Evolutionary conservation across 495 filamentous ascomycete species (phyloP), one percentile per base, ranked within the genome.

Genomic region (Hyphodiscus hymeniophilus): DNA sequence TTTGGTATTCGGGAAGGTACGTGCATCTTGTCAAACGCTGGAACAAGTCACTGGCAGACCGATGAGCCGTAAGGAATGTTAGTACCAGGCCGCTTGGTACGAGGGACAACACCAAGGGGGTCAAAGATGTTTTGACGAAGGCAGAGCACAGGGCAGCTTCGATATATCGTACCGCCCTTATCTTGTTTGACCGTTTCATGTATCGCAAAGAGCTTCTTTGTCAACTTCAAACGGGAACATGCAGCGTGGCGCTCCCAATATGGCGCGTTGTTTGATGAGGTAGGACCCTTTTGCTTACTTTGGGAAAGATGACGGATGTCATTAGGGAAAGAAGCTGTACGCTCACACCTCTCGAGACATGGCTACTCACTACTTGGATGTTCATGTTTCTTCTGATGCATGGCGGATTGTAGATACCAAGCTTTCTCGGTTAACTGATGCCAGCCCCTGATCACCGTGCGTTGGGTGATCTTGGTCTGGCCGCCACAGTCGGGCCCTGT

Each of bases 401-500:
- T 15, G 13, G 34, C 6, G 15, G 5, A 13, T 38, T 13, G 17
- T 38, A 41, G 5, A 6, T 43, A 43, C 41, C 41, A 43, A 43
- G 41, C 43, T 45, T 45, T 13, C 26, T 45, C 43, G 43, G 15
- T 41, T 45, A 45, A 45, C 4, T 20, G 15, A 20, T 13, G 8
- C 43, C 31, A 34, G 43, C 43, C 43, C 30, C 43, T 45, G 43
- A 45, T 45, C 43, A 28, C 43, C 43, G 35, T 34, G 43, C 43
- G 43, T 23, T 20, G 5, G 11, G 16, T 36, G 18, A 13, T 17
- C 24, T 3, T 15, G n/a, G 43, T 41, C 38, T 28, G 26, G 26
- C 5, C 26, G 26, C 26, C 10, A 28, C 26, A 4, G 26, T 10
- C 4, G 4, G 26, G 5, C 26, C 26, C n/a, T n/a, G n/a, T 28